Evolutionary conservation across 2,329 filamentous ascomycete genomes (phyloP), one percentile per base, ranked within the genome.

Genomic region (Grosmannia serpens): DNA sequence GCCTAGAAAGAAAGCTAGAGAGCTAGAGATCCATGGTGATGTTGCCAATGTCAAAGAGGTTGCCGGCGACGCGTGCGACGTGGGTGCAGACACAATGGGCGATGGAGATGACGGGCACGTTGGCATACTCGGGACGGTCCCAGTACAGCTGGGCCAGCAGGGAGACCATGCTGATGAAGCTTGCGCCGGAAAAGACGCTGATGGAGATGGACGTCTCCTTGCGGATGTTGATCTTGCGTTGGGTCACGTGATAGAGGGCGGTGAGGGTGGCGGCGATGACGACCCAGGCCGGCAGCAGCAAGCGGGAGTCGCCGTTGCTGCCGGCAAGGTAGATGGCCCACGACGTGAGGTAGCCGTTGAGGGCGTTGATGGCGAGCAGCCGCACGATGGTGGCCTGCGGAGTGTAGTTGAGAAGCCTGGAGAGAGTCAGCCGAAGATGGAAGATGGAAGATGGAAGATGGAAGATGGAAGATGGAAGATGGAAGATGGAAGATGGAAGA

Each of bases 341-440:
- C 56, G 86, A 86, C 27, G 87, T 89, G 54, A 88, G 75, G 71
- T 89, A 90, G 62, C 85, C 85, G 68, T 90, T 89, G 61, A 88
- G 77, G 58, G 83, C 83, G 69, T 86, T 88, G 62, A 87, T 86
- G 60, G 87, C 87, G 55, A 89, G 77, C 51, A 94, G 84, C 55
- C 89, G 88, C 59, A 94, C 85, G 61, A 91, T 82, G 53, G 89
- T 90, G 55, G 88, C 89, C 70, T 84, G 82, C 2, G 89, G 88
- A 17, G 88, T 90, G 73, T 92, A 94, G 70, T 91, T 87, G 65
- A 92, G 79, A 65, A 94, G 85, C 89, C 87, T 88, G 59, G 22
- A 4, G 1, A 15, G 35, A 38, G n/a, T 38, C 17, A n/a, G n/a
- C 9, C 15, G 46, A 29, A 1, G 35, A 35, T 56, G 17, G 60